Base-by-base conservation (phyloP, 2,329 filamentous ascomycete genomes). In the Teratosphaeria pseudoeucalypti region DNA sequence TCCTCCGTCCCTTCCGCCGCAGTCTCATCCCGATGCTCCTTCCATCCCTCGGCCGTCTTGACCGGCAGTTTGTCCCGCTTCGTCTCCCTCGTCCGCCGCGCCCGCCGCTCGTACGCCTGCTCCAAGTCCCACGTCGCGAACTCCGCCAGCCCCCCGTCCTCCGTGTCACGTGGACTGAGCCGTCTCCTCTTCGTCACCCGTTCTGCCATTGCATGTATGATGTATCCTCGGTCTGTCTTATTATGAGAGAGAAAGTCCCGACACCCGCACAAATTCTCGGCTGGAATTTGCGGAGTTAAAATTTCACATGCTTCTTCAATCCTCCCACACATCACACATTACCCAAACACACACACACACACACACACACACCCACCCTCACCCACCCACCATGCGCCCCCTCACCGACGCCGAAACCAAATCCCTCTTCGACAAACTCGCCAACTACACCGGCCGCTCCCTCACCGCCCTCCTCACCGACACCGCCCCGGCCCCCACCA, bases 351-450 rank as follows among this genome's bases (percentile, higher is more conserved):
- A 54, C 52, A 54, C 16, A n/a, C 32, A 54, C 52, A 53, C 12
- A 32, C 52, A 54, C 52, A 27, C 52, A 54, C 6, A 54, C 52
- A 54, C 16, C 12, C 23, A 34, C 53, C 23, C 5, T 2, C 53
- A 32, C 27, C 19, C 55, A 14, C 5, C 29, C 32, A 83, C 68
- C 54, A 95, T 95, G 90, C 84, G 90, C 59, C 84, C 87, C 57
- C 84, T 96, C 66, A 94, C 90, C 59, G 90, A 90, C 74, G 76
- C 79, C 71, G 88, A 91, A 77, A 89, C 86, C 60, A 85, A 86
- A 73, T 89, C 88, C 1, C 85, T 96, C 68, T 95, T 96, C 76
- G 84, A 87, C 67, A 96, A 97, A 79, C 85, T 99, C 49, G 94
- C 94, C 60, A 89, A 91, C 75, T 99, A 97, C 79, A 94, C 89